Evolutionary conservation across 2,329 filamentous ascomycete species (phyloP).

Genomic region (Epichloe brachyelytri): DNA sequence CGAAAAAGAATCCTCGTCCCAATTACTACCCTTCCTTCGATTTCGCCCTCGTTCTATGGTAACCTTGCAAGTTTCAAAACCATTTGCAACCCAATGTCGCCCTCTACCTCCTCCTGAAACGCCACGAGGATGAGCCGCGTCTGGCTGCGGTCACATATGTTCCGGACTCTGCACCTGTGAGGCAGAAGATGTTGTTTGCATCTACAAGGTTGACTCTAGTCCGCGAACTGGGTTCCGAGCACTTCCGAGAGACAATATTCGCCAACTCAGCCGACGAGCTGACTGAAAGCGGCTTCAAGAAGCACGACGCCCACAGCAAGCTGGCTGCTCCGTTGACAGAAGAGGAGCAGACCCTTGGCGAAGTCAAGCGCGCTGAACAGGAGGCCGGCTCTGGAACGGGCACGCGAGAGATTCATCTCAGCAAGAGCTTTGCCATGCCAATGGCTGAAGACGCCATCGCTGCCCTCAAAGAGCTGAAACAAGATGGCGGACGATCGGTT

Average conservation of each 20-base stretch:
- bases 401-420: slow-evolving; percentile 43
- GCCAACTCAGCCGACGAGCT: slow-evolving; percentile 58
- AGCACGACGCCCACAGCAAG: slow-evolving; percentile 54
- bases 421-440: slow-evolving; percentile 44
- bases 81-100: slow-evolving; percentile 55
- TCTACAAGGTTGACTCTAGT: slow-evolving; percentile 62
- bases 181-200: slow-evolving; percentile 80
- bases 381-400: slow-evolving; percentile 58
- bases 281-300: slow-evolving; percentile 54
- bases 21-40: slow-evolving; percentile 37
- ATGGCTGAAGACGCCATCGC: slow-evolving; percentile 49
- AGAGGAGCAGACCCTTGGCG: slow-evolving; percentile 59
- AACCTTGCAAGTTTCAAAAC: slow-evolving; percentile 51
- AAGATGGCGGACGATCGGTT: slow-evolving; percentile 36
- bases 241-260: slow-evolving; percentile 67
- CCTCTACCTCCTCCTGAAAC: slow-evolving; percentile 63
- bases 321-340: slow-evolving; percentile 62
- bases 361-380: slow-evolving; percentile 63
- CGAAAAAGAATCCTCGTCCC: slow-evolving; percentile 55
- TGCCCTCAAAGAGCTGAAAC: slow-evolving; percentile 46
- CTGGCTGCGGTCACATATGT: slow-evolving; percentile 67
- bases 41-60: slow-evolving; percentile 43
- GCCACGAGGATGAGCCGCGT: slow-evolving; percentile 41
- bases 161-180: slow-evolving; percentile 64
- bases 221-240: slow-evolving; percentile 64